Conservation (phyloP, 441 rosid species). For the Corymbia calophylla region DNA sequence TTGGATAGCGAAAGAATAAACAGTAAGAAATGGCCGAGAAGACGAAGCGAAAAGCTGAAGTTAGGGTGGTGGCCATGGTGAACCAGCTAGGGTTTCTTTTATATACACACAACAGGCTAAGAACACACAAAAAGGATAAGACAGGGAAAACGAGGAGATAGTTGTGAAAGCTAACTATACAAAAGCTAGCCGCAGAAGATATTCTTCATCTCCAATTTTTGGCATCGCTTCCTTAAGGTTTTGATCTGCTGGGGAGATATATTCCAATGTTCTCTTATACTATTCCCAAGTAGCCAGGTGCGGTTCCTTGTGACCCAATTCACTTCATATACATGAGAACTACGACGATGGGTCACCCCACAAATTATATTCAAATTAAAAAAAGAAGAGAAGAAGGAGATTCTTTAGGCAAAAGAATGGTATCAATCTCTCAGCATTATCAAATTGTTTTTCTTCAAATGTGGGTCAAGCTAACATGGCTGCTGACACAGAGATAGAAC, state of each 20-base stretch:
- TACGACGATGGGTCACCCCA: not conserved
- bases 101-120: not conserved
- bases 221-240: constrained; percentile 39
- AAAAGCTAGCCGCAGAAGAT: constrained; percentile 34
- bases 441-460: not conserved
- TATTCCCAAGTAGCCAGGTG: not conserved
- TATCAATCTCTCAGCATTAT: constrained; percentile 11
- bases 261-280: constrained; percentile 25
- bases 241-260: constrained; percentile 11
- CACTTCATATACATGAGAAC: not conserved
- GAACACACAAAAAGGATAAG: not conserved
- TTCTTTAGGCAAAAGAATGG: constrained; percentile 26
- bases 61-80: constrained; percentile 33
- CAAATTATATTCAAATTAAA: not conserved
- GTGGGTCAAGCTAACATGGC: constrained; percentile 22
- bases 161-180: not conserved
- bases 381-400: not conserved
- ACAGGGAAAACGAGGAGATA: not conserved
- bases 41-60: constrained; percentile 44
- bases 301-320: constrained; percentile 19
- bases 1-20: constrained; percentile 44
- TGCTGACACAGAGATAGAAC: constrained; percentile 14
- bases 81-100: constrained; percentile 1
- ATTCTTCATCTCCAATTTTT: constrained; percentile 24
- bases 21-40: constrained; percentile 40